Conservation (phyloP, 2,329 filamentous ascomycete species). For the Phyllosticta citrichinensis region DNA sequence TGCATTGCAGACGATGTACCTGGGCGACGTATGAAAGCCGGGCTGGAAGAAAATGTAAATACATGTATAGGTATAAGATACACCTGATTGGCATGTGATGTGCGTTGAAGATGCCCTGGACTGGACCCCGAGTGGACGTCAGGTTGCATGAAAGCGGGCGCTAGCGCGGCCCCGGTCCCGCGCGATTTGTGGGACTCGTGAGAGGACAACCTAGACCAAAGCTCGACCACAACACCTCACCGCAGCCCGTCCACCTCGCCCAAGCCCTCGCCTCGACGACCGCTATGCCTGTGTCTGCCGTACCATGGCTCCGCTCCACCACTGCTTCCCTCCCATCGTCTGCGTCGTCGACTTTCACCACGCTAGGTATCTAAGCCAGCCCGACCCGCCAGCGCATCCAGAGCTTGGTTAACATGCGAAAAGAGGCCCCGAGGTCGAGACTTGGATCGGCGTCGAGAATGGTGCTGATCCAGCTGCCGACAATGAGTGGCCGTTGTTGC, state of each 20-base stretch:
- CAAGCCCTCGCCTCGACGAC: not conserved
- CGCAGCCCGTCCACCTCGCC: no score
- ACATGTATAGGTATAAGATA: not conserved
- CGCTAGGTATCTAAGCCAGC: conserved; percentile 28
- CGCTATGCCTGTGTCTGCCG: conserved; percentile 3
- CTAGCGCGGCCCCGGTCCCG: no score
- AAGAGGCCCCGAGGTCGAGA: conserved; percentile 84
- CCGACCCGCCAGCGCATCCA: not conserved
- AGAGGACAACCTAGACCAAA: no score
- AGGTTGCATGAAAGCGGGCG: no score
- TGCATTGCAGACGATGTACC: conserved; percentile 20
- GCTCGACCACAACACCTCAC: not conserved
- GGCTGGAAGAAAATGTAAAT: not conserved
- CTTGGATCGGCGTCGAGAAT: conserved; percentile 72
- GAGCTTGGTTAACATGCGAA: not conserved
- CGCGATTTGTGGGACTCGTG: no score
- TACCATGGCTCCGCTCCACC: conserved; percentile 4
- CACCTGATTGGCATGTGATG: no score
- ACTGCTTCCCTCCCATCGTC: conserved; percentile 36
- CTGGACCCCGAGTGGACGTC: no score
- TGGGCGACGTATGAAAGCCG: conserved; percentile 8
- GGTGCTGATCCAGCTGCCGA: conserved; percentile 68
- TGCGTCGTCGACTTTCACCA: conserved; percentile 46
- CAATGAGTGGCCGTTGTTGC: conserved; percentile 83
- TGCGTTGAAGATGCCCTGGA: no score